These are phyloP conservation scores for Emergomyces pasteurianus DNA, from an alignment of 2,329 filamentous ascomycete species.

Conservation along the genomic window DNA sequence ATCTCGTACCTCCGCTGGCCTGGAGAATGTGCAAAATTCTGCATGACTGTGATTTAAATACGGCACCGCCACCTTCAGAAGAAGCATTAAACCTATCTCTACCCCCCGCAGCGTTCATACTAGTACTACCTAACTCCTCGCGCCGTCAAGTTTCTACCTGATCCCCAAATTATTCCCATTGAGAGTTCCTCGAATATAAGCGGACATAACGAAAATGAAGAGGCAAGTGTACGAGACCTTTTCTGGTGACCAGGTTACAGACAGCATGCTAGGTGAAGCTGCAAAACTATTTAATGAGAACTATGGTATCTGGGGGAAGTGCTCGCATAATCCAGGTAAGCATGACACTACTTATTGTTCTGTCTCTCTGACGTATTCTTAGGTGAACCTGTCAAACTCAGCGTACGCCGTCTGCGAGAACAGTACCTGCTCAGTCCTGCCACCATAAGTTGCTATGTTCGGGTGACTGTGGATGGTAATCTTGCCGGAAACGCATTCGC, in stretches of 20 bases:
- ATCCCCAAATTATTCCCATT: too few species aligned
- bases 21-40: too few species aligned
- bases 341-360: neutral
- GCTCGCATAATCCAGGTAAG: slow-evolving; percentile 13
- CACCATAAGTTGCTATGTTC: neutral
- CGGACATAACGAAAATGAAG: neutral
- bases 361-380: neutral
- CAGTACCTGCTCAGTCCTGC: slow-evolving; percentile 5
- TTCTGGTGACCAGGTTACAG: slow-evolving; percentile 20
- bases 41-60: too few species aligned
- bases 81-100: too few species aligned
- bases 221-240: slow-evolving; percentile 16
- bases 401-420: slow-evolving; percentile 3
- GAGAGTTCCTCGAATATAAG: too few species aligned
- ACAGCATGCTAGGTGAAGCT: slow-evolving; percentile 26
- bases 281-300: slow-evolving; percentile 22
- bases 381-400: slow-evolving; percentile 8
- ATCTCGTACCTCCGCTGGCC: too few species aligned
- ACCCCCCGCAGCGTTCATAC: too few species aligned
- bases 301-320: slow-evolving; percentile 24
- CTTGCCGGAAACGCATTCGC: slow-evolving; percentile 21
- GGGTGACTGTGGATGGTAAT: slow-evolving; percentile 6
- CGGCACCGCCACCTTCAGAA: too few species aligned
- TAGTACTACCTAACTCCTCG: too few species aligned
- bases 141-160: too few species aligned